phyloP scores from a whole-genome alignment of 345 rosid species.

The Eucalyptus sideroxylon region DNA sequence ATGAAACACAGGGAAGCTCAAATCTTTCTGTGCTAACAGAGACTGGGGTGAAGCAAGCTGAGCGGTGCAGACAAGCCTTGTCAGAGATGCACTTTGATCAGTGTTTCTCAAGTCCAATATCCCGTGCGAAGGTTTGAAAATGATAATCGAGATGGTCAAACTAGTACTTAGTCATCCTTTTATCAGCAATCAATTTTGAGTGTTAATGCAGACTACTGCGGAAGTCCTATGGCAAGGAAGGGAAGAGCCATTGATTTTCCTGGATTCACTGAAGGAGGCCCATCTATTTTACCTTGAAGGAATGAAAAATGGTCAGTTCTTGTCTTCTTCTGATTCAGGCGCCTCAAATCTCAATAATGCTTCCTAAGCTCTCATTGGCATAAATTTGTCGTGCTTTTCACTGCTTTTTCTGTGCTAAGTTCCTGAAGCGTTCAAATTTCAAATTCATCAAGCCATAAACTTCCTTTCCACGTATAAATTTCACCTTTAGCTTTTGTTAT shows the following conservation, averaged over 20 bases:
- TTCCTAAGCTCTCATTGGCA: fast-evolving
- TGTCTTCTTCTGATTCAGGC: neutral
- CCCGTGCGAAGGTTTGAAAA: slow-evolving; percentile 46
- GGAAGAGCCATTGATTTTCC: slow-evolving; percentile 44
- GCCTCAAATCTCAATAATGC: neutral
- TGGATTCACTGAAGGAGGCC: slow-evolving; percentile 53
- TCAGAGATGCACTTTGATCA: slow-evolving; percentile 26
- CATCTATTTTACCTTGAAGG: slow-evolving; percentile 59
- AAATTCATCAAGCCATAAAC: neutral
- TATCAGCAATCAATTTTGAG: neutral
- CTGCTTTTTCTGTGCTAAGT: neutral
- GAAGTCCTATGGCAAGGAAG: slow-evolving; percentile 51
- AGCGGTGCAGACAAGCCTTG: slow-evolving; percentile 37
- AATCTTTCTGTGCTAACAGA: slow-evolving; percentile 49
- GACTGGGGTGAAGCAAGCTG: slow-evolving; percentile 48
- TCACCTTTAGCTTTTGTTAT: neutral
- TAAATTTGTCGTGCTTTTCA: neutral
- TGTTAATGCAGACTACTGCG: slow-evolving; percentile 37
- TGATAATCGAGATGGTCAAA: neutral
- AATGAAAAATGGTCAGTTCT: slow-evolving; percentile 56
- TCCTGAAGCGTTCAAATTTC: neutral
- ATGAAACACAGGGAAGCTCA: slow-evolving; percentile 40
- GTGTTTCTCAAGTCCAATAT: slow-evolving; percentile 56
- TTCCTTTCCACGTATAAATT: neutral
- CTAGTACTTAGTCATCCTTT: neutral